Conservation (phyloP, 306 rosid species). For the Lathyrus oleraceus region DNA sequence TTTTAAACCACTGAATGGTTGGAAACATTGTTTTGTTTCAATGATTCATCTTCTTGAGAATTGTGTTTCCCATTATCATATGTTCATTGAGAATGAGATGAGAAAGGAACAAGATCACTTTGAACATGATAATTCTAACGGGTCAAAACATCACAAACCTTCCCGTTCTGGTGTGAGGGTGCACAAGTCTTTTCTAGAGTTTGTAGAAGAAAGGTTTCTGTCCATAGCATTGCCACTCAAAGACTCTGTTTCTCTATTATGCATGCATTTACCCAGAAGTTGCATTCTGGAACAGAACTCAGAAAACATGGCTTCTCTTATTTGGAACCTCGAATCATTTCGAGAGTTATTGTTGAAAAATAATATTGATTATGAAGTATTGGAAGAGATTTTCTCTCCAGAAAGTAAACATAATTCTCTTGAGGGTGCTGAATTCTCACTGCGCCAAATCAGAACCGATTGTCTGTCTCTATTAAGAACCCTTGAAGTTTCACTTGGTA, state of each 20-base stretch:
- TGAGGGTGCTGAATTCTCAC: conserved; percentile 15
- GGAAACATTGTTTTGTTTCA: conserved; percentile 56
- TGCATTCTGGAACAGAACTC: conserved; percentile 41
- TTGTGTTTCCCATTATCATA: conserved; percentile 57
- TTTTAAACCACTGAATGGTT: conserved; percentile 54
- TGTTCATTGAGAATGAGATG: conserved; percentile 48
- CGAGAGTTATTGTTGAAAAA: conserved; percentile 43
- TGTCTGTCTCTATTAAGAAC: conserved; percentile 47
- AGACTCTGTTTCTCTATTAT: conserved; percentile 41
- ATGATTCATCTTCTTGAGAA: too few relatives aligned
- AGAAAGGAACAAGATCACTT: not conserved
- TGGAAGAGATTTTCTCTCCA: conserved; percentile 49
- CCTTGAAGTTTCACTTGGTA: conserved; percentile 45
- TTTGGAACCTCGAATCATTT: conserved; percentile 42
- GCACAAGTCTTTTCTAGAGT: conserved; percentile 55
- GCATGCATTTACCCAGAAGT: conserved; percentile 55
- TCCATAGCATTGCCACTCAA: conserved; percentile 33
- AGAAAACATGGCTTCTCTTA: conserved; percentile 35
- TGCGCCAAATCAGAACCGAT: conserved; percentile 39
- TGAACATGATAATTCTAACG: too few relatives aligned
- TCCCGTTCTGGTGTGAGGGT: conserved; percentile 21
- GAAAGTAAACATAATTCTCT: conserved; percentile 17
- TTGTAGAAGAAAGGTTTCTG: conserved; percentile 46
- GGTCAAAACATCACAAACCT: conserved; percentile 13
- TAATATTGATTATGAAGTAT: conserved; percentile 30